These are phyloP conservation scores for Symbiodinium natans DNA, from an alignment of 73 alveolate genomes.

Conservation along the genomic window DNA sequence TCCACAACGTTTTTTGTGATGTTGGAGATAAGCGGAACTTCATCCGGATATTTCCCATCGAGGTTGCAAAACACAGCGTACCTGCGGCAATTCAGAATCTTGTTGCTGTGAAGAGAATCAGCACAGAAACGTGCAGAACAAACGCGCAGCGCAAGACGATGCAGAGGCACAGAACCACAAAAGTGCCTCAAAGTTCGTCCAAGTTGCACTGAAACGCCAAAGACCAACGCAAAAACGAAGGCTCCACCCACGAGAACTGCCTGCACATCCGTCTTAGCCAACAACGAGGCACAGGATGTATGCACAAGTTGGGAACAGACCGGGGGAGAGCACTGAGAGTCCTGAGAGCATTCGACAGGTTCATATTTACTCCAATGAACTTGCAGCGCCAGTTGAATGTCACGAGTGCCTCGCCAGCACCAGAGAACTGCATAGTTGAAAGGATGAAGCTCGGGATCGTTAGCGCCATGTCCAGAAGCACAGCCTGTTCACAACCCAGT, in stretches of 20 bases:
- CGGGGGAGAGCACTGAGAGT: no score
- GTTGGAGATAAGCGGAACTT: constrained; percentile 42
- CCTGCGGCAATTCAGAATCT: background rate
- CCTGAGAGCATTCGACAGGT: no score
- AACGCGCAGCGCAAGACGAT: no score
- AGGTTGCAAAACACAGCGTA: constrained; percentile 59
- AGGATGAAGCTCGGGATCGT: constrained; percentile 71
- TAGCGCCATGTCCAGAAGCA: constrained; percentile 68
- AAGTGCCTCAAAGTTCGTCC: background rate
- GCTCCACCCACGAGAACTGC: constrained; percentile 36
- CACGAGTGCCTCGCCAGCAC: constrained; percentile 16
- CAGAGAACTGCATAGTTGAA: constrained; percentile 46
- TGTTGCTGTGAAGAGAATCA: background rate
- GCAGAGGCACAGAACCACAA: no score
- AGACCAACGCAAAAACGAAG: constrained; percentile 28
- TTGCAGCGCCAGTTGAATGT: background rate
- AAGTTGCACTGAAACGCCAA: constrained; percentile 65
- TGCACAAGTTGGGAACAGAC: no score
- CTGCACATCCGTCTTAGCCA: background rate
- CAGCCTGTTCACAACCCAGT: background rate
- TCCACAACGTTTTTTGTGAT: constrained; percentile 63
- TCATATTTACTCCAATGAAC: no score
- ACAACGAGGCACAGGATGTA: no score
- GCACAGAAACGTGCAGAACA: background rate
- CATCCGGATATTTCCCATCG: constrained; percentile 67